Conservation (phyloP, 2,329 filamentous ascomycete species). For the Mycogone perniciosa region DNA sequence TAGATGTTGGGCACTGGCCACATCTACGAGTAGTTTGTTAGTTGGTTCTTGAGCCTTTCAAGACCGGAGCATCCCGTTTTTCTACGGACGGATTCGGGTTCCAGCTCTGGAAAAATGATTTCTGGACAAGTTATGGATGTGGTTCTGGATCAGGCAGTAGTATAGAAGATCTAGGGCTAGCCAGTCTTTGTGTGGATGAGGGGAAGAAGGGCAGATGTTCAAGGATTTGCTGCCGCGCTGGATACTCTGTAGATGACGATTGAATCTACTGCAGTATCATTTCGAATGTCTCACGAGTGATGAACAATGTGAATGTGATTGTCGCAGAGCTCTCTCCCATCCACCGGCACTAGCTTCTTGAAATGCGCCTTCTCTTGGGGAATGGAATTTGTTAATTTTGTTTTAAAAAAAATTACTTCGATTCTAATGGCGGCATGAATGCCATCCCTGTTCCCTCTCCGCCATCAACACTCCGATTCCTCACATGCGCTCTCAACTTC, state of each 20-base stretch:
- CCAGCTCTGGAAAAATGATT: constrained; percentile 16
- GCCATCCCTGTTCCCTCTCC: constrained; percentile 43
- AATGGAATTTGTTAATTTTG: too few species aligned
- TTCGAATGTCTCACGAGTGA: neutral
- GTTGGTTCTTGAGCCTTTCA: constrained; percentile 25
- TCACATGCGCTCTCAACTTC: constrained; percentile 75
- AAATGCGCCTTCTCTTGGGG: too few species aligned
- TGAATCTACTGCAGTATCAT: constrained; percentile 43
- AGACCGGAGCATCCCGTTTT: constrained; percentile 18
- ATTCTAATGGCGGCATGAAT: constrained; percentile 48
- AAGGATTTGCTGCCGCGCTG: constrained; percentile 10
- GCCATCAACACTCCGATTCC: constrained; percentile 44
- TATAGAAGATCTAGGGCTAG: constrained; percentile 25
- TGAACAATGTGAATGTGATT: neutral
- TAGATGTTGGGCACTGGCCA: constrained; percentile 21
- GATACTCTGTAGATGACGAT: constrained; percentile 39
- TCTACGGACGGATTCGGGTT: constrained; percentile 17
- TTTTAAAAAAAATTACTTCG: neutral
- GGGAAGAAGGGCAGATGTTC: constrained; percentile 19
- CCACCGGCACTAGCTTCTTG: neutral
- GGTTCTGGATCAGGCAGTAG: constrained; percentile 22
- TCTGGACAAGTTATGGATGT: constrained; percentile 23
- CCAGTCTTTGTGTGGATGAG: constrained; percentile 22
- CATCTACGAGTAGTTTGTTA: constrained; percentile 27
- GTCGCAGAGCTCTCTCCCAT: too few species aligned